A percentile compares a stretch with the other conserved stretches of the same genome.
Conservation (phyloP, 768 basidiomycete species). For the Phylloporus rhodoxanthus region DNA sequence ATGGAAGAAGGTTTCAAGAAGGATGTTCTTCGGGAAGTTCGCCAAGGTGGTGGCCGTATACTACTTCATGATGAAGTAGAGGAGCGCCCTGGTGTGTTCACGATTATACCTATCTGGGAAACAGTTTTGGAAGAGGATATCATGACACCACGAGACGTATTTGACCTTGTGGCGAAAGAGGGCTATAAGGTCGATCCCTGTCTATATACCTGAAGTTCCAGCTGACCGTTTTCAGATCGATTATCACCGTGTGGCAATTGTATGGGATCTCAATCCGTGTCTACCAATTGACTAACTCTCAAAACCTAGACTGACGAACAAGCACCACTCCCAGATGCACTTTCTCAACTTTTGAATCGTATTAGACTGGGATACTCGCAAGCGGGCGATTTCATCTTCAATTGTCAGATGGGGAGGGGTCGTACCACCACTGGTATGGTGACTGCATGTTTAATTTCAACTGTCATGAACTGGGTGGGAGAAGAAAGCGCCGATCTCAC, state of each 20-base stretch:
- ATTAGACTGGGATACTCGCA: slow-evolving; percentile 52
- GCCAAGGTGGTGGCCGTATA: slow-evolving; percentile 62
- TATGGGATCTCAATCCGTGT: slow-evolving; percentile 32
- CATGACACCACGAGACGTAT: slow-evolving; percentile 82
- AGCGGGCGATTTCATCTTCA: slow-evolving; percentile 82
- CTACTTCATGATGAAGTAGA: slow-evolving; percentile 95
- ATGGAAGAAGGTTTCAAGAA: slow-evolving; percentile 88
- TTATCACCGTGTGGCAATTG: slow-evolving; percentile 86
- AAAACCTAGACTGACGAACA: slow-evolving; percentile 89
- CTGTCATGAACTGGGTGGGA: slow-evolving; percentile 54
- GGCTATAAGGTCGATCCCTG: slow-evolving; percentile 52
- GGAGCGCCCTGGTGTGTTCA: slow-evolving; percentile 82
- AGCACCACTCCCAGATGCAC: slow-evolving; percentile 85
- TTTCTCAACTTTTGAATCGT: slow-evolving; percentile 72
- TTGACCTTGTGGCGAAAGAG: slow-evolving; percentile 65
- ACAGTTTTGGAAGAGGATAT: slow-evolving; percentile 74
- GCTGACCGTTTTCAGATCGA: slow-evolving; percentile 51
- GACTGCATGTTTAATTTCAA: slow-evolving; percentile 80
- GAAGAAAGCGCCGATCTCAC: slow-evolving; percentile 36
- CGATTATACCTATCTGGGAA: slow-evolving; percentile 95
- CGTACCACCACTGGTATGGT: slow-evolving; percentile 97
- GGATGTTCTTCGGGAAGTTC: slow-evolving; percentile 82
- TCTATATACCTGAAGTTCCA: not conserved
- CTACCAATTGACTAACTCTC: slow-evolving; percentile 3
- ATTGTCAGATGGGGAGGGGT: slow-evolving; percentile 94